Evolutionary conservation across 768 basidiomycete genomes (phyloP).

Genomic region (Panaeolus papilionaceus): DNA sequence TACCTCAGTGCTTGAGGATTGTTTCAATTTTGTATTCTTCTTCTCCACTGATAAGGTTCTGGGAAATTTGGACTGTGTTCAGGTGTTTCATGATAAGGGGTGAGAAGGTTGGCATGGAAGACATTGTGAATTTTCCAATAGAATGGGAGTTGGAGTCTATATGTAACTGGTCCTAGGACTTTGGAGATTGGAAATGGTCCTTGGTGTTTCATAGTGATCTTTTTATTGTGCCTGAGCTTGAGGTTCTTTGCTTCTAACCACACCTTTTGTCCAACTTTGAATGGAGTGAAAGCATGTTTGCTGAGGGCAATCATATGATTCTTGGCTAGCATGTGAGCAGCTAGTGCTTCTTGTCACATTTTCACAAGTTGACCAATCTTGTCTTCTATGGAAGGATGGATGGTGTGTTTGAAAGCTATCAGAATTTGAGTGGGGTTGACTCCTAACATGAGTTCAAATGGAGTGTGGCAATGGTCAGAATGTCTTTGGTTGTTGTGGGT

Average conservation of each 20-base stretch:
- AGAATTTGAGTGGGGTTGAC: not conserved
- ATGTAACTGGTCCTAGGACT: no score
- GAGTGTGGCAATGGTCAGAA: slow-evolving; percentile 9
- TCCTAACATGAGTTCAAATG: slow-evolving; percentile 18
- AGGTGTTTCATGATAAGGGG: slow-evolving; percentile 18
- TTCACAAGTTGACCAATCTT: not conserved
- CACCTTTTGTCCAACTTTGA: slow-evolving; percentile 11
- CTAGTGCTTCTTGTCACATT: slow-evolving; percentile 14
- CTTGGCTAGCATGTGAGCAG: slow-evolving; percentile 17
- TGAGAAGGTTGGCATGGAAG: not conserved
- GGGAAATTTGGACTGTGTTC: slow-evolving; percentile 7
- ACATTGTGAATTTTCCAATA: not conserved
- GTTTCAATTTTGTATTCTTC: no score
- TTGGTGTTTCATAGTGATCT: no score
- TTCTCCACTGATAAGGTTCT: not conserved
- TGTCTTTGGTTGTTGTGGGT: slow-evolving; percentile 12
- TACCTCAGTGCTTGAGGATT: no score
- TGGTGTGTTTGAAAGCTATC: not conserved
- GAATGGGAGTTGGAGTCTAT: not conserved
- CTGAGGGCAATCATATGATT: slow-evolving; percentile 6
- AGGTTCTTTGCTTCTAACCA: slow-evolving; percentile 11
- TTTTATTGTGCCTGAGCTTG: no score
- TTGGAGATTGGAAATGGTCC: no score
- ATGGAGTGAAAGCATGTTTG: slow-evolving; percentile 7
- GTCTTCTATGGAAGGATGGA: no score